Conservation (phyloP, 1,284 basidiomycete genomes). For the Phylloporus sp. region DNA sequence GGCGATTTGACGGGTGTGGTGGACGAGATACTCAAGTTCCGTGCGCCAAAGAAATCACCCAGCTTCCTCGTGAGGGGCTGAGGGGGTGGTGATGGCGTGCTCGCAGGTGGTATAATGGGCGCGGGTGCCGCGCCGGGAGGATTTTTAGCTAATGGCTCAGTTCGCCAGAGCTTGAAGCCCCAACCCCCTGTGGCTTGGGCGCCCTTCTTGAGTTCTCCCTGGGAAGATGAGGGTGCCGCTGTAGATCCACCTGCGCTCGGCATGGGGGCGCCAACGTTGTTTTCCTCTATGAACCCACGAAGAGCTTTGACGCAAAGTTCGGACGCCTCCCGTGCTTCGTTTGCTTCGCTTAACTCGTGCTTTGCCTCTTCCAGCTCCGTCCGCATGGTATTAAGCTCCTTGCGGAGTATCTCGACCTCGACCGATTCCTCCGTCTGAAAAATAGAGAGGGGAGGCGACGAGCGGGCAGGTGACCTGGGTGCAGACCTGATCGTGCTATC, state of each 20-base stretch:
- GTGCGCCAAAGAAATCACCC: constrained; percentile 71
- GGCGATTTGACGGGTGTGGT: constrained; percentile 39
- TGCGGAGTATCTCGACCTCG: constrained; percentile 66
- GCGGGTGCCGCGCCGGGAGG: constrained; percentile 34
- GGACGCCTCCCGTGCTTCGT: constrained; percentile 87
- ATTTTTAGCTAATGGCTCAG: constrained; percentile 42
- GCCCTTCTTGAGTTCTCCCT: constrained; percentile 51
- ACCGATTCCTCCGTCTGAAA: constrained; percentile 41
- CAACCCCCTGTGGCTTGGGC: constrained; percentile 46
- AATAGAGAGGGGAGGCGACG: constrained; percentile 50
- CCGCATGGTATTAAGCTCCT: constrained; percentile 66
- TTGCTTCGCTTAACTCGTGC: constrained; percentile 75
- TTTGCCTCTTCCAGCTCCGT: constrained; percentile 69
- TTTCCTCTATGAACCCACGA: constrained; percentile 84
- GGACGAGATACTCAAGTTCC: constrained; percentile 59
- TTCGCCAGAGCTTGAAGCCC: constrained; percentile 75
- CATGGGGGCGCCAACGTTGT: constrained; percentile 59
- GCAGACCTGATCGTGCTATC: constrained; percentile 36
- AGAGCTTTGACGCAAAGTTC: constrained; percentile 85
- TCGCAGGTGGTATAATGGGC: constrained; percentile 43
- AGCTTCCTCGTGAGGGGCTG: constrained; percentile 64
- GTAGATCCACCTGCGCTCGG: constrained; percentile 24
- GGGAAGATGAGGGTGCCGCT: constrained; percentile 32
- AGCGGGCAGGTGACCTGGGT: constrained; percentile 53
- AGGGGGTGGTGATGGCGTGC: constrained; percentile 37